Evolutionary conservation across 2,329 filamentous ascomycete species (phyloP).

Genomic region (Cylindrodendrum hubeiense): DNA sequence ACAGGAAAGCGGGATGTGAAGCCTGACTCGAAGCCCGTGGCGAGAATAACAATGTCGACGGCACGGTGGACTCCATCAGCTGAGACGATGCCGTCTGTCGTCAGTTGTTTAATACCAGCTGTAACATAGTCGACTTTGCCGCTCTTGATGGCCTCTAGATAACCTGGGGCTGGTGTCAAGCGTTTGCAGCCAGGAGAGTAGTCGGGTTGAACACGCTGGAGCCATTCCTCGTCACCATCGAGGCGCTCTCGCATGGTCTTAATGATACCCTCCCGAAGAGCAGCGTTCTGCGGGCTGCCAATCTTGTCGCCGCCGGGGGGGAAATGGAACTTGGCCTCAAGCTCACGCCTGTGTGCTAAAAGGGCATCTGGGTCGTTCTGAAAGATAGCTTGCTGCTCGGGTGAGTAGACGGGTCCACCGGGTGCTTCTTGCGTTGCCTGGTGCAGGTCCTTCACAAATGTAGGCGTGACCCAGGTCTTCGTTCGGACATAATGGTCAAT

Average conservation of each 20-base stretch:
- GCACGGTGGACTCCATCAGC: not conserved
- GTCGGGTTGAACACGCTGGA: too few species aligned
- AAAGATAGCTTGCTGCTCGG: too few species aligned
- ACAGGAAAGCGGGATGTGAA: not conserved
- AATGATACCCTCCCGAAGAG: not conserved
- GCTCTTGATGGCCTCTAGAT: slow-evolving; percentile 72
- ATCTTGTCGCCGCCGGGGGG: too few species aligned
- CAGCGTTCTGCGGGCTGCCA: not conserved
- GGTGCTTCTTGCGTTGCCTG: too few species aligned
- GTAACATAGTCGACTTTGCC: slow-evolving; percentile 70
- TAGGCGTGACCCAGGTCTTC: slow-evolving; percentile 73
- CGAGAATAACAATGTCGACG: not conserved
- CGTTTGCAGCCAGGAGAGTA: slow-evolving; percentile 73
- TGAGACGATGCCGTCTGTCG: not conserved
- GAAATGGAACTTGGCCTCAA: too few species aligned
- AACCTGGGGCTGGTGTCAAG: slow-evolving; percentile 74
- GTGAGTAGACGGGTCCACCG: too few species aligned
- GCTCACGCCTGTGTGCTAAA: too few species aligned
- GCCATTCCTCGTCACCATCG: too few species aligned
- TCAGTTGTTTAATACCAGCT: not conserved
- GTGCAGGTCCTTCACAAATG: too few species aligned
- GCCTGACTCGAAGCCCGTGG: not conserved
- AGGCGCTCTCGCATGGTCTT: not conserved
- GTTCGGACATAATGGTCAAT: slow-evolving; percentile 74
- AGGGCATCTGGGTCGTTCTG: too few species aligned